Evolutionary conservation across 2,329 filamentous ascomycete genomes (phyloP).

Genomic region (Ilyonectria mors-panacis): DNA sequence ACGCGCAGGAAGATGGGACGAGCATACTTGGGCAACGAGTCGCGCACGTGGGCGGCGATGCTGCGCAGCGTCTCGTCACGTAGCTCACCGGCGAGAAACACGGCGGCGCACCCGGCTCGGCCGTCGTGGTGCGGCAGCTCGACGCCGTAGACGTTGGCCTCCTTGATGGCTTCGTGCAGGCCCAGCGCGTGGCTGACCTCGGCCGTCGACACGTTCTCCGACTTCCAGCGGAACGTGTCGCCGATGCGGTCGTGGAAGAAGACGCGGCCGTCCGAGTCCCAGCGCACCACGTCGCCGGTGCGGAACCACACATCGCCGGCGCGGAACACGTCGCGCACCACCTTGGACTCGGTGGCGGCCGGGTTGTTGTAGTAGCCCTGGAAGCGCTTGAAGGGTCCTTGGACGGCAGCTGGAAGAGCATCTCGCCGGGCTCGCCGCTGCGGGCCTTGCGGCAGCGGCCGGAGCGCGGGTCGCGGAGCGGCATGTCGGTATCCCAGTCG

Average conservation of each 20-base stretch:
- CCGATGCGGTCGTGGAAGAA: conserved; percentile 88
- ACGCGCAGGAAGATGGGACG: conserved; percentile 84
- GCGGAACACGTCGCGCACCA: conserved; percentile 79
- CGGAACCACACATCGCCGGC: conserved; percentile 88
- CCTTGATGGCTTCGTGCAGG: conserved; percentile 74
- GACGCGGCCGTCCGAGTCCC: conserved; percentile 78
- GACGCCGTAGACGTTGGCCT: conserved; percentile 92
- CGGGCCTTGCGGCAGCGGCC: conserved; percentile 75
- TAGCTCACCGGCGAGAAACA: conserved; percentile 68
- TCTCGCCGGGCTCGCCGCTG: conserved; percentile 78
- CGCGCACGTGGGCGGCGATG: conserved; percentile 71
- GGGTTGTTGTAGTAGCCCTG: conserved; percentile 87
- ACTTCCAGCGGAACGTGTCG: conserved; percentile 86
- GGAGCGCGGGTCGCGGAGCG: conserved; percentile 76
- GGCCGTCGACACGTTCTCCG: conserved; percentile 85
- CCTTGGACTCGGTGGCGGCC: conserved; percentile 79
- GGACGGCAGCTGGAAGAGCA: conserved; percentile 79
- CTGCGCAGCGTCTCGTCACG: conserved; percentile 65
- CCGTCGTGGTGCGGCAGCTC: conserved; percentile 85
- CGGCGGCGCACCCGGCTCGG: conserved; percentile 84
- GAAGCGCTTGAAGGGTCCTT: conserved; percentile 75
- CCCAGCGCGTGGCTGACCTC: conserved; percentile 86
- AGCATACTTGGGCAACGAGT: conserved; percentile 79
- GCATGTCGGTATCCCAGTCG: conserved; percentile 79
- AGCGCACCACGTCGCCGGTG: conserved; percentile 85